Percentiles rank a stretch among this genome's conserved stretches.
These are phyloP conservation scores for Spathaspora jeffriesii DNA, from an alignment of 1,139 yeast genomes.

Conservation along the genomic window DNA sequence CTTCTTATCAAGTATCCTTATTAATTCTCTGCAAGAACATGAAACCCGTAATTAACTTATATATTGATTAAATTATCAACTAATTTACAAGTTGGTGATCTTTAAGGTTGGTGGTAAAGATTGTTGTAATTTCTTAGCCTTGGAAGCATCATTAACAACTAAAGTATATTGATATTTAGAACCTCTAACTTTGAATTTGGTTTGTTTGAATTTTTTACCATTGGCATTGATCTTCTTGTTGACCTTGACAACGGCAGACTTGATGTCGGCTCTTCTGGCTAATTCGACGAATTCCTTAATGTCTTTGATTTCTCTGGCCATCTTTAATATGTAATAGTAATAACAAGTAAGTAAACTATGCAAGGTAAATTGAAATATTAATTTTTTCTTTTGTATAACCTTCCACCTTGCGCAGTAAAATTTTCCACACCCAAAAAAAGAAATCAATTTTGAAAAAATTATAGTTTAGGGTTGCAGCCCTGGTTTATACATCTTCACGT, in stretches of 20 bases:
- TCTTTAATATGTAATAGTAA: constrained; percentile 18
- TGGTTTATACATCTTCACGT: not conserved
- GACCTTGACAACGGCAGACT: constrained; percentile 86
- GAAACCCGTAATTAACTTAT: constrained; percentile 1
- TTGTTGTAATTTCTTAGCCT: constrained; percentile 98
- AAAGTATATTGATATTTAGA: constrained; percentile 93
- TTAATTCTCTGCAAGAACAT: not conserved
- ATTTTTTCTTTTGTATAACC: not conserved
- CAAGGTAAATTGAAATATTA: not conserved
- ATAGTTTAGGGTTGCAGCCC: constrained; percentile 14
- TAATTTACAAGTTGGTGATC: constrained; percentile 62
- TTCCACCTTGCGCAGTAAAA: not conserved
- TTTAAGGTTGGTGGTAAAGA: constrained; percentile 95
- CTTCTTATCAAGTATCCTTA: not conserved
- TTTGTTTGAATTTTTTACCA: constrained; percentile 88
- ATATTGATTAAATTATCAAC: not conserved
- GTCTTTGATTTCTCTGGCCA: constrained; percentile 78
- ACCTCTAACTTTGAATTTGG: constrained; percentile 99
- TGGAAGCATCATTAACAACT: constrained; percentile 93
- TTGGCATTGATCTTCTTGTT: constrained; percentile 84
- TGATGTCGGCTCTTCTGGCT: constrained; percentile 97
- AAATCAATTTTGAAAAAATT: not conserved
- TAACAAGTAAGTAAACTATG: not conserved
- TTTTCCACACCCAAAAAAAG: not conserved
- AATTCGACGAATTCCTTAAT: constrained; percentile 98